These are phyloP conservation scores for Penicillium aurantiogriseum DNA, from an alignment of 2,329 filamentous ascomycete species.

Conservation along the genomic window DNA sequence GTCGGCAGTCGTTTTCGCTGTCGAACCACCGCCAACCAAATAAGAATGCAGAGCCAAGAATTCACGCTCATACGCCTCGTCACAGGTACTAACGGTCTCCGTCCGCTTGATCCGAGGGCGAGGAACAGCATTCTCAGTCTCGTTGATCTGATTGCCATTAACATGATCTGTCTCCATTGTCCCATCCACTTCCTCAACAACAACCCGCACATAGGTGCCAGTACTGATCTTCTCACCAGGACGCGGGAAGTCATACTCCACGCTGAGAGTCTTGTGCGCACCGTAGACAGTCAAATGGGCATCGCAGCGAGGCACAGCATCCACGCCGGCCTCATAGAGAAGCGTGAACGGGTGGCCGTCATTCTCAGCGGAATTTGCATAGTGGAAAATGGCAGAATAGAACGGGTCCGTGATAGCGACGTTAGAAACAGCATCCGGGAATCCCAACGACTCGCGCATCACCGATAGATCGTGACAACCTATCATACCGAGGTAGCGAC, in stretches of 20 bases:
- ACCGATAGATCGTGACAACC: conserved; percentile 56
- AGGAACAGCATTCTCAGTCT: not conserved
- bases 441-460: conserved; percentile 55
- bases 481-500: conserved; percentile 48
- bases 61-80: conserved; percentile 40
- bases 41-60: conserved; percentile 39
- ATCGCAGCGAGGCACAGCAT: conserved; percentile 48
- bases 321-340: conserved; percentile 58
- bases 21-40: conserved; percentile 25
- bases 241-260: conserved; percentile 59
- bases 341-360: conserved; percentile 47
- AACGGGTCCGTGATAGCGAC: conserved; percentile 47
- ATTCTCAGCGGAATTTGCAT: conserved; percentile 18
- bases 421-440: conserved; percentile 48
- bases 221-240: conserved; percentile 41
- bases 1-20: conserved; percentile 35
- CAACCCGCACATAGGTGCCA: conserved; percentile 52
- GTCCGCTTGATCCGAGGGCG: conserved; percentile 21
- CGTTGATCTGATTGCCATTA: not conserved
- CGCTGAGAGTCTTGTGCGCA: conserved; percentile 52
- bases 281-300: conserved; percentile 50
- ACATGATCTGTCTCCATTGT: not conserved
- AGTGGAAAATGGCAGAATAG: conserved; percentile 40
- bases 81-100: conserved; percentile 34
- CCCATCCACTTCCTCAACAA: conserved; percentile 32